Evolutionary conservation across 768 basidiomycete species (phyloP), one percentile per base, ranked within the genome.

Genomic region (Ramaria sp.): DNA sequence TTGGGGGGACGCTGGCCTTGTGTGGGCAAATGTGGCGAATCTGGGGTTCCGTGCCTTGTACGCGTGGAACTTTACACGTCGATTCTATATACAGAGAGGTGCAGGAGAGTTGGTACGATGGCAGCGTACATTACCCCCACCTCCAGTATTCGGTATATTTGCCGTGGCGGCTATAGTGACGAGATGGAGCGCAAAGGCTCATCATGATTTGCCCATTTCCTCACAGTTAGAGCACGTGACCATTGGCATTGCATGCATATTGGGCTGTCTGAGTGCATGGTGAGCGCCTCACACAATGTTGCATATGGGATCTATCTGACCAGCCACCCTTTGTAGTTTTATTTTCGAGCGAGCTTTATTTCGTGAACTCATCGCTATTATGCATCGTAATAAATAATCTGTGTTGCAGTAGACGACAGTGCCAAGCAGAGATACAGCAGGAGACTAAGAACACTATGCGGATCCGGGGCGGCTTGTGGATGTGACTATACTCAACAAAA

Each of bases 21-120:
- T 91, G 2, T 88, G 83, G 63, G 85, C 84, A 59, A 92, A 93
- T 63, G 81, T 85, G 59, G 65, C 76, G 62, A 87, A 85, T 65
- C 74, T 88, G 60, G 68, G 73, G 0, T 75, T 77, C 5, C 76
- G 89, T 15, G 86, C 87, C 41, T 63, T 71, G 27, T 90, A 87
- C 65, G 78, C 79, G 42, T 69, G 75, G 58, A 62, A 63, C 37
- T 89, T 84, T 65, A 69, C 72, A 13, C 64, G 65, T 4, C 59
- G 59, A 1, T 89, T 75, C 66, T 87, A 82, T 69, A 59, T 53
- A 20, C 64, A 51, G 59, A 39, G 31, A 51, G 69, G 49, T 47
- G 9, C 22, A 38, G 37, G 10, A 33, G 13, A 63, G 46, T 30
- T 51, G 15, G 56, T 48, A 37, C 63, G 13, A 31, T 64, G 33